Conservation (phyloP, 2,329 filamentous ascomycete species). For the Scytalidium sp. region DNA sequence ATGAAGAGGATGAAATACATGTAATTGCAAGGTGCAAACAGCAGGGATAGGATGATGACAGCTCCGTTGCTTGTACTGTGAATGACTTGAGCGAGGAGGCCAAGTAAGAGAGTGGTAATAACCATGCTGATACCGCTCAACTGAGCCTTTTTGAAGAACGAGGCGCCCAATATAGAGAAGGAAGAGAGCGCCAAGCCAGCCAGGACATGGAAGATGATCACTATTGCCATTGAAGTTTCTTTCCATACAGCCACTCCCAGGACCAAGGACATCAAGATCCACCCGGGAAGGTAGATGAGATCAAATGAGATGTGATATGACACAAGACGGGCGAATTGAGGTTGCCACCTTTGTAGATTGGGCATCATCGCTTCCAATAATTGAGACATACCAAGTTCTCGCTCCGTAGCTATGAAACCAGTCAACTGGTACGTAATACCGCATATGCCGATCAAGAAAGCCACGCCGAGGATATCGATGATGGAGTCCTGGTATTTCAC, state of each 20-base stretch:
- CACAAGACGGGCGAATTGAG: slow-evolving; percentile 73
- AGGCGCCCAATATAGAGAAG: slow-evolving; percentile 75
- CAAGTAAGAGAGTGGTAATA: slow-evolving; percentile 70
- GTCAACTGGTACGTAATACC: slow-evolving; percentile 85
- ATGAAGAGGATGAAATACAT: slow-evolving; percentile 75
- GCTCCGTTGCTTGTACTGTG: slow-evolving; percentile 55
- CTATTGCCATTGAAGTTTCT: slow-evolving; percentile 59
- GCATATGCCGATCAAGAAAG: slow-evolving; percentile 75
- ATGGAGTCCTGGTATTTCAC: slow-evolving; percentile 69
- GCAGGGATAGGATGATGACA: slow-evolving; percentile 66
- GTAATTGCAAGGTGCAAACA: slow-evolving; percentile 88
- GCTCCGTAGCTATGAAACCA: slow-evolving; percentile 79
- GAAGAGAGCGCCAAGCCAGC: slow-evolving; percentile 75
- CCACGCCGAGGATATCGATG: slow-evolving; percentile 72
- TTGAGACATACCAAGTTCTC: slow-evolving; percentile 84
- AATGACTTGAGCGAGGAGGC: slow-evolving; percentile 77
- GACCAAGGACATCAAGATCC: slow-evolving; percentile 72
- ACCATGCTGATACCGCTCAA: slow-evolving; percentile 80
- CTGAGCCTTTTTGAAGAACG: slow-evolving; percentile 84
- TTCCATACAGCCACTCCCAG: slow-evolving; percentile 62
- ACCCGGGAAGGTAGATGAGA: slow-evolving; percentile 75
- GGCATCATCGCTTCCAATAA: slow-evolving; percentile 92
- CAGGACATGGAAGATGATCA: slow-evolving; percentile 73
- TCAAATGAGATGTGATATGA: slow-evolving; percentile 80
- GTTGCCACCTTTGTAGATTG: slow-evolving; percentile 69